Evolutionary conservation across 768 basidiomycete species (phyloP), one percentile per base, ranked within the genome.

Genomic region (Termitomyces sp.): DNA sequence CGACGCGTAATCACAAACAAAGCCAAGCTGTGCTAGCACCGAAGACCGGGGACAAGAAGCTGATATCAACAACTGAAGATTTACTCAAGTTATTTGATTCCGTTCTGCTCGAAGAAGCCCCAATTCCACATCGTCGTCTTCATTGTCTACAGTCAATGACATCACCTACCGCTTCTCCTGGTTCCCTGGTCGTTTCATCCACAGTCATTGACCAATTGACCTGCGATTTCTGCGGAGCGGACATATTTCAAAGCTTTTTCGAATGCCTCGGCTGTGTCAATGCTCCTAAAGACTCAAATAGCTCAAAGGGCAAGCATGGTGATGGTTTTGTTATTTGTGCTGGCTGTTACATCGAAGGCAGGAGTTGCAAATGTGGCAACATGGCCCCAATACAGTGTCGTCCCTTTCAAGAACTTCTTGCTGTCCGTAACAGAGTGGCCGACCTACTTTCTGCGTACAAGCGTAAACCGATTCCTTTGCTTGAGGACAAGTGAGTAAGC

Each of bases 241-340:
- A 94, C 67, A 83, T 94, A 61, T 94, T 93, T 65, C 87, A 91
- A 64, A 87, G 88, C 62, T 92, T 87, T 70, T 90, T 94, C 63
- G 86, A 90, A 69, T 94, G 92, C 68, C 68, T 70, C 1, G 61
- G 65, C 0, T 90, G 90, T 66, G 72, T 74, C 1, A 18, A 45
- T 46, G 32, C 13, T 11, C 35, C 46, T 22, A 33, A 55, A 32
- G 44, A 38, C 40, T 57, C 57, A 16, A 59, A 63, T 6, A 52
- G 48, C 44, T 3, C 39, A 28, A 49, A 61, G 50, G 50, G 52
- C 6, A 67, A 60, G 18, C 66, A 67, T 12, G 81, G 81, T 1
- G 78, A 79, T 61, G 81, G 79, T 13, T 74, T 84, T 59, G 71
- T 81, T 20, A 72, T 92, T 7, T 94, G 92, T 70, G 74, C 89